Base-by-base conservation (phyloP, 805 yeast genomes). In the Teunomyces barrocoloradensis region DNA sequence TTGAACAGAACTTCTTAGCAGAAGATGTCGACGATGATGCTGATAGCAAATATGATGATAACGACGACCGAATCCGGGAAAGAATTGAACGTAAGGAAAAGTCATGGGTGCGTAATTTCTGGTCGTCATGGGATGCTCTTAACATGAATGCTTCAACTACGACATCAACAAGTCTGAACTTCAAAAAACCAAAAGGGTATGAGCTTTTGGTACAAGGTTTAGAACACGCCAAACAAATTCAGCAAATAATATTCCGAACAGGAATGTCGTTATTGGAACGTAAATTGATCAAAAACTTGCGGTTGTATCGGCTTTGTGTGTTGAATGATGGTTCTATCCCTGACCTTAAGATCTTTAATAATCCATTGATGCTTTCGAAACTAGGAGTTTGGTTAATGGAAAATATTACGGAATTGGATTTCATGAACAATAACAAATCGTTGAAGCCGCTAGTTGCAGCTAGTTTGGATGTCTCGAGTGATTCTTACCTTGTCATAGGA, bases 351-450 rank as follows among this genome's bases (percentile, higher is more conserved):
- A 68, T 88, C 44, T 92, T 89, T 65, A 79, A 79, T 55, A 95
- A 94, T 64, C 99, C 99, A 3, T 68, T 94, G 49, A 88, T 95
- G 39, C 67, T 95, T 40, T 72, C 89, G 34, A 80, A 96, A 55
- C 71, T 94, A 21, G 98, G 97, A 0, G 79, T 82, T 49, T 95
- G 99, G 99, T 74, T 94, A 3, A 70, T 89, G 40, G 98, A 95
- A 61, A 85, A 89, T 50, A 85, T 92, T 56, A 85, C 95, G 3
- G 97, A 90, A 60, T 68, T 85, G 13, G 91, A 87, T 52, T 65
- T 73, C 42, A 47, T 52, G 46, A 56, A 64, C 46, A 60, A 69
- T 45, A 60, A 52, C 27, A 64, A 61, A 39, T 59, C 69, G 3
- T 68, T 87, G 36, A 68, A 87, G 45, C 98, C 99, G 1, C 69